Evolutionary conservation across 2,329 filamentous ascomycete genomes (phyloP).

Genomic region (Drechslerella stenobrocha): DNA sequence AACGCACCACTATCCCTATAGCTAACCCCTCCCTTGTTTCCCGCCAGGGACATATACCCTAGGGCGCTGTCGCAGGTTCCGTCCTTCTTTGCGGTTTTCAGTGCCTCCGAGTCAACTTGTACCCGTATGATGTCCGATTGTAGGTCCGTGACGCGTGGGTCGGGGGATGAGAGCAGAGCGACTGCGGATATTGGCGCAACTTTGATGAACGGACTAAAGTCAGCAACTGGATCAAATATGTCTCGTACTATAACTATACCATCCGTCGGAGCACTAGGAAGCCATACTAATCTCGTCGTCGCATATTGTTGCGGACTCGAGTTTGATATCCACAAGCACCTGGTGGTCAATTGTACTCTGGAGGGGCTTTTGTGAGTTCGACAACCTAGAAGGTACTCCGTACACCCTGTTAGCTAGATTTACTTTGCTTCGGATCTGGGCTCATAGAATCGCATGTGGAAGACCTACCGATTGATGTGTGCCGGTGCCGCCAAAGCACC

Average conservation of each 20-base stretch:
- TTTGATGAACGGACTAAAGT: slow-evolving; percentile 13
- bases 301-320: slow-evolving; percentile 5
- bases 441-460: background rate
- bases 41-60: background rate
- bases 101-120: slow-evolving; percentile 13
- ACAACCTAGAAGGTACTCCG: slow-evolving; percentile 4
- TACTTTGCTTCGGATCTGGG: background rate
- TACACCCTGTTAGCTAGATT: slow-evolving; percentile 1
- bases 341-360: background rate
- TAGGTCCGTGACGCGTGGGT: background rate
- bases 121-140: slow-evolving; percentile 15
- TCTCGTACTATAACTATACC: background rate
- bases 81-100: slow-evolving; percentile 23
- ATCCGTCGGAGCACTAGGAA: background rate
- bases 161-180: slow-evolving; percentile 1
- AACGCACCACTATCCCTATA: background rate
- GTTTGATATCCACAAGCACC: slow-evolving; percentile 21
- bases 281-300: slow-evolving; percentile 20
- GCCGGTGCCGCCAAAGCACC: slow-evolving; percentile 22
- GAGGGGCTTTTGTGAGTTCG: slow-evolving; percentile 15
- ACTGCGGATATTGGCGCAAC: slow-evolving; percentile 13
- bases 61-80: slow-evolving; percentile 4
- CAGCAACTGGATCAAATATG: background rate
- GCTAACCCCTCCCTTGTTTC: background rate
- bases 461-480: slow-evolving; percentile 15